Base-by-base conservation (phyloP, 352 stramenopile genomes). In the Phytophthora chlamydospora region DNA sequence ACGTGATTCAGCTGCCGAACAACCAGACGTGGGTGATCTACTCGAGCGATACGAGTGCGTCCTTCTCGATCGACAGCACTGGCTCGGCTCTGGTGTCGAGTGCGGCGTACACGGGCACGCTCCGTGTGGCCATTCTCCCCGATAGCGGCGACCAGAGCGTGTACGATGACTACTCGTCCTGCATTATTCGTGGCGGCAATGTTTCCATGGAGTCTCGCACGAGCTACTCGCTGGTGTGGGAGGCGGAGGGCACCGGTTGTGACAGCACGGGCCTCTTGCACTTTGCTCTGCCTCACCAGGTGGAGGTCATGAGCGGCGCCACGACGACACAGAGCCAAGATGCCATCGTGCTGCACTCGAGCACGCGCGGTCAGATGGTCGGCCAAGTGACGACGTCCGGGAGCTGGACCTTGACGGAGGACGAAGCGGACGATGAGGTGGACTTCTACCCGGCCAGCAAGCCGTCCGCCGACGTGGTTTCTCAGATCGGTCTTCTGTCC, bases 11-110 rank as follows among this genome's bases (percentile, higher is more conserved):
- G 38, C 54, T 91, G 17, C 56, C 57, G 51, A 93, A 90, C 60
- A 76, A 73, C n/a, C 80, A 90, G 67, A 88, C 68, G 27, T 93
- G 85, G 85, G 79, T 91, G 16, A 63, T 91, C 32, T 93, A 88
- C 62, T 68, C 79, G 21, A 76, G 68, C 55, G 68, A 76, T 16
- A 66, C 70, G 14, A 76, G 54, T 27, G 75, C 49, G 12, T 72
- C 62, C 2, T 83, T 88, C 55, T 78, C 64, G 1, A 66, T 83
- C 38, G 76, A 89, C 43, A 67, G 42, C 33, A 73, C 54, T 5
- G 58, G 64, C 1, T 76, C 64, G 31, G 74, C 75, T 5, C 46
- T 90, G 7, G 70, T 78, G 19, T 79, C 75, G 6, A 69, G 66
- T 7, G 66, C 58, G 6, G 57, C 43, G 7, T 88, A 85, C 66